Evolutionary conservation across 1,284 basidiomycete species (phyloP), one percentile per base, ranked within the genome.

Genomic region (Ustilago crameri): DNA sequence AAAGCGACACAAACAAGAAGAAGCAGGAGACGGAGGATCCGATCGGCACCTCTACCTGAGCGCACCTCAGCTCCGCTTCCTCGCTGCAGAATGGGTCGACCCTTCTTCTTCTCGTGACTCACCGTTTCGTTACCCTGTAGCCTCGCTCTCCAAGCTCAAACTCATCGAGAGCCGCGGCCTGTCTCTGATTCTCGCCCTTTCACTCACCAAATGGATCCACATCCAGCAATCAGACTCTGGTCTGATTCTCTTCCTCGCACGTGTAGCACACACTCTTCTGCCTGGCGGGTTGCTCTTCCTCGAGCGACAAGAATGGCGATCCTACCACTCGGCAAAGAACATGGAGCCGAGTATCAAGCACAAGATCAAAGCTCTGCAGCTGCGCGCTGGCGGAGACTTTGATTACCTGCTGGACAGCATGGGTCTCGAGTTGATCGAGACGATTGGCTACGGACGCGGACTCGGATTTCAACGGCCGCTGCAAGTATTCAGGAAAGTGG

Each of bases 201-300:
- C 74, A 7, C 37, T 76, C 27, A 71, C 71, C 38, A 73, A 73
- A 45, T 73, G 70, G 70, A 58, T 73, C 44, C 64, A 73, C 52
- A 59, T 73, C 35, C 70, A 73, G 10, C 53, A 54, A 10, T 53
- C 52, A 10, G 64, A 73, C 22, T 17, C 12, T 4, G 70, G 70
- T 2, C 49, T 73, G 3, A 15, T 37, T 5, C 52, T 37, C 12
- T 52, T 68, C 20, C 61, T 68, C 20, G 59, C 70, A 0, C 63
- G 64, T 15, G 54, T 68, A 32, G 18, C 35, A 18, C 12, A 7
- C 15, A 51, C 52, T 12, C 58, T 73, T 10, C 37, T 46, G 2
- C 41, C 54, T 0, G 35, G 47, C n/a, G 64, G 60, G 0, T 7
- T 52, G 24, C 24, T 73, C 0, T 43, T 73, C 9, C 40, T 73